Evolutionary conservation across 371 early-diverging fungal species (phyloP), one percentile per base, ranked within the genome.

Genomic region (Thermomucor indicae-seudaticae): DNA sequence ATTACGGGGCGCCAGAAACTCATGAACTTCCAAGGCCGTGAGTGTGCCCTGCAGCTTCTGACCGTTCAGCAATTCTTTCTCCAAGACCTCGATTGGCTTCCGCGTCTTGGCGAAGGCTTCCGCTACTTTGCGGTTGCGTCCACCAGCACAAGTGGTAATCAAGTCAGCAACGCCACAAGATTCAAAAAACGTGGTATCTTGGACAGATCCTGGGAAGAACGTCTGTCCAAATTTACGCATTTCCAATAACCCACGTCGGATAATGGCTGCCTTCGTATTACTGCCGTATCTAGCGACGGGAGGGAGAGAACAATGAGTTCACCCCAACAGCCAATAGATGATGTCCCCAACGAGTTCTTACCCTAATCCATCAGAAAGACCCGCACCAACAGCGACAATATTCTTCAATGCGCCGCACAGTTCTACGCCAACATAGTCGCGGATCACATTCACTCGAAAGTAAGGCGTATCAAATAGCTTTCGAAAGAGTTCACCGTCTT

Each of bases 361-460:
- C 65, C 70, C 71, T 51, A 77, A 57, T 51, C 77, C 99, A 65
- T 96, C 94, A 32, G 94, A 90, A 48, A 99, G 78, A 23, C 99
- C 99, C 43, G 95, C 99, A 41, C 89, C 99, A 16, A 99, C 85
- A 16, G 96, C 97, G 1, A 99, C 90, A 20, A 99, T 85, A 78
- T 99, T 99, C 75, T 99, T 99, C 23, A 99, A 65, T 0, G 99
- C 97, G 51, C 99, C 99, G 72, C 96, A 98, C 19, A 99, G 72
- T 67, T 99, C 97, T 11, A 97, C 96, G 34, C 95, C 95, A 30
- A 88, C 83, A 24, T 92, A 86, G 70, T 98, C 98, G 34, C 84
- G 75, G 41, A 93, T 84, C 46, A 86, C 84, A 65, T 81, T 83
- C 51, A 96, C 85, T 23, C 80, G 81, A 76, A 97, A 98, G 66